Percentiles rank a stretch among this genome's conserved stretches.
Conservation (phyloP, 2,329 filamentous ascomycete genomes). For the Chaetomiaceae sp. region DNA sequence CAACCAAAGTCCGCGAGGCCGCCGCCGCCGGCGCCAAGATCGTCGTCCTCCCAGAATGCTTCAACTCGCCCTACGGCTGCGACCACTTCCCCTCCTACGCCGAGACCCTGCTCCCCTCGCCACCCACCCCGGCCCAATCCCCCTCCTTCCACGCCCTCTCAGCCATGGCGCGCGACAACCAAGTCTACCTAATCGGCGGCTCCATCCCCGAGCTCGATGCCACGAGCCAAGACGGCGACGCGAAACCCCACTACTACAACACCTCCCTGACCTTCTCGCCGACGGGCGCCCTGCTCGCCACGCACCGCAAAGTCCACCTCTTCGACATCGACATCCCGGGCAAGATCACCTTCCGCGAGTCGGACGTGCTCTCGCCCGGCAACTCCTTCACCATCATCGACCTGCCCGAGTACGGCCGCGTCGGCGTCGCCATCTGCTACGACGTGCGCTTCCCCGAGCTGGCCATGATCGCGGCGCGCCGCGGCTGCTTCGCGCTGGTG, state of each 20-base stretch:
- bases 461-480: slow-evolving; percentile 80
- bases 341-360: slow-evolving; percentile 87
- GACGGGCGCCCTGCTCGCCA: slow-evolving; percentile 71
- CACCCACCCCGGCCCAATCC: slow-evolving; percentile 64
- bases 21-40: slow-evolving; percentile 72
- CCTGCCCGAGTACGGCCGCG: slow-evolving; percentile 79
- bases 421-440: slow-evolving; percentile 93
- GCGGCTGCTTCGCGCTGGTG: slow-evolving; percentile 79
- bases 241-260: slow-evolving; percentile 71
- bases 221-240: slow-evolving; percentile 29
- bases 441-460: slow-evolving; percentile 95
- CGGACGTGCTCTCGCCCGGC: slow-evolving; percentile 80
- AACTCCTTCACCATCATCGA: slow-evolving; percentile 82
- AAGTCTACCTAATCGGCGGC: slow-evolving; percentile 80
- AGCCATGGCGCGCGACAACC: slow-evolving; percentile 71
- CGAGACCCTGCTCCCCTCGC: slow-evolving; percentile 75
- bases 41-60: slow-evolving; percentile 94
- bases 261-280: slow-evolving; percentile 82
- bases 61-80: slow-evolving; percentile 95
- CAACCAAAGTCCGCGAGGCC: slow-evolving; percentile 77
- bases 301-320: slow-evolving; percentile 89
- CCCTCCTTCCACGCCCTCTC: slow-evolving; percentile 85
- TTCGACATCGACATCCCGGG: slow-evolving; percentile 98
- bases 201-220: slow-evolving; percentile 79
- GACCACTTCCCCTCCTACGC: slow-evolving; percentile 88